phyloP scores from a whole-genome alignment of 1,139 yeast species.

The Spathaspora sp. region DNA sequence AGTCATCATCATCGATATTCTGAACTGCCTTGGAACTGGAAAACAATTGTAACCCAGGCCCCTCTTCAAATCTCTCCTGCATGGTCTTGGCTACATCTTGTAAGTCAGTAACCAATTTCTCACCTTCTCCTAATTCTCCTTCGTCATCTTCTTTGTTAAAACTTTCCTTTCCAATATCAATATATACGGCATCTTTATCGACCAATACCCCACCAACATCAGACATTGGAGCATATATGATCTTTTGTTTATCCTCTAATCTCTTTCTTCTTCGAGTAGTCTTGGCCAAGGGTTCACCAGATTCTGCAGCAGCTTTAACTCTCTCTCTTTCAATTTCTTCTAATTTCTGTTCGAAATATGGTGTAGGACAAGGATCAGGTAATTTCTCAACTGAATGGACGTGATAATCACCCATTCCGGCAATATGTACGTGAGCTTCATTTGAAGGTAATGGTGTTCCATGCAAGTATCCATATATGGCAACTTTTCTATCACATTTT shows the following conservation, averaged over 20 bases:
- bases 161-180: conserved; percentile 73
- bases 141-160: conserved; percentile 50
- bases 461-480: conserved; percentile 90
- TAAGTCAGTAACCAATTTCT: conserved; percentile 75
- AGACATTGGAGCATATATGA: conserved; percentile 98
- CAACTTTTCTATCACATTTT: conserved; percentile 85
- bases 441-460: conserved; percentile 81
- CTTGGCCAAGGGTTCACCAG: conserved; percentile 55
- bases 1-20: conserved; percentile 34
- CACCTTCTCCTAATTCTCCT: conserved; percentile 67
- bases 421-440: conserved; percentile 86
- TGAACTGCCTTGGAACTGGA: conserved; percentile 56
- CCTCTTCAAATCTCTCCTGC: conserved; percentile 59
- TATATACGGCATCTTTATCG: conserved; percentile 95
- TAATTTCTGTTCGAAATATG: conserved; percentile 79
- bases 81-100: conserved; percentile 68
- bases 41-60: conserved; percentile 74
- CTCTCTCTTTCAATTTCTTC: conserved; percentile 77
- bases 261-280: conserved; percentile 77
- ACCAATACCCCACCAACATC: conserved; percentile 97
- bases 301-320: conserved; percentile 59
- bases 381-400: conserved; percentile 78
- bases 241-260: conserved; percentile 89
- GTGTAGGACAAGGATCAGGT: conserved; percentile 99
- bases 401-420: conserved; percentile 91